Evolutionary conservation across 306 rosid species (phyloP).

Genomic region (Prunus armeniaca): DNA sequence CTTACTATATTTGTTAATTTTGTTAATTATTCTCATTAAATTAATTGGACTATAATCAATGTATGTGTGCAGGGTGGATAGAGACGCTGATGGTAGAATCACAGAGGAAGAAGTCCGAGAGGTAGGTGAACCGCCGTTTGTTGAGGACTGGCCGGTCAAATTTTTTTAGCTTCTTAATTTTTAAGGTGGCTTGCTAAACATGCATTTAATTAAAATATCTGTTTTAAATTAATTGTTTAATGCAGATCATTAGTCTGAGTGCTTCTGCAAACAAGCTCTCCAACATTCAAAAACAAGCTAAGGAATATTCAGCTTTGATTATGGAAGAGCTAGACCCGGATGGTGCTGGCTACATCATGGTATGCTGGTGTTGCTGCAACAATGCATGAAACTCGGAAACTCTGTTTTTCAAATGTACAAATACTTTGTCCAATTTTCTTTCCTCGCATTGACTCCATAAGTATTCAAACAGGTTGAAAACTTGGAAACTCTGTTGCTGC

Average conservation of each 20-base stretch:
- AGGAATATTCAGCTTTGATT: slow-evolving; percentile 55
- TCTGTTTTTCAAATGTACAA: neutral
- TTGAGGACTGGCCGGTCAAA: neutral
- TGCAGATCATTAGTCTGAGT: slow-evolving; percentile 53
- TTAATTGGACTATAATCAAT: neutral
- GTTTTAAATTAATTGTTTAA: neutral
- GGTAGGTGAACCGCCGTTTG: slow-evolving; percentile 22
- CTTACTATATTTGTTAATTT: neutral
- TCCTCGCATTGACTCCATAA: neutral
- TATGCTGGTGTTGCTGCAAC: neutral
- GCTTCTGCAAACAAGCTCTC: slow-evolving; percentile 58
- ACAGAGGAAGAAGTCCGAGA: slow-evolving; percentile 53
- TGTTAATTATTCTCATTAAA: neutral
- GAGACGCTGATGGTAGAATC: slow-evolving; percentile 61
- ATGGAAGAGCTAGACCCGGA: slow-evolving; percentile 68
- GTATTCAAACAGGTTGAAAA: slow-evolving; percentile 27
- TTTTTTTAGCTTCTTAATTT: neutral
- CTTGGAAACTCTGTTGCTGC: slow-evolving; percentile 47
- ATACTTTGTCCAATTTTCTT: too few relatives aligned
- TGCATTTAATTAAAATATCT: neutral
- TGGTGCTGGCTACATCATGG: slow-evolving; percentile 53
- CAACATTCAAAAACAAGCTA: slow-evolving; percentile 49
- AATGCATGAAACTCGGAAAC: neutral
- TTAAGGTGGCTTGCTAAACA: neutral
- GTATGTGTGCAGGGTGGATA: slow-evolving; percentile 45